phyloP scores from a whole-genome alignment of 805 yeast genomes.

The Starmerella apis region DNA sequence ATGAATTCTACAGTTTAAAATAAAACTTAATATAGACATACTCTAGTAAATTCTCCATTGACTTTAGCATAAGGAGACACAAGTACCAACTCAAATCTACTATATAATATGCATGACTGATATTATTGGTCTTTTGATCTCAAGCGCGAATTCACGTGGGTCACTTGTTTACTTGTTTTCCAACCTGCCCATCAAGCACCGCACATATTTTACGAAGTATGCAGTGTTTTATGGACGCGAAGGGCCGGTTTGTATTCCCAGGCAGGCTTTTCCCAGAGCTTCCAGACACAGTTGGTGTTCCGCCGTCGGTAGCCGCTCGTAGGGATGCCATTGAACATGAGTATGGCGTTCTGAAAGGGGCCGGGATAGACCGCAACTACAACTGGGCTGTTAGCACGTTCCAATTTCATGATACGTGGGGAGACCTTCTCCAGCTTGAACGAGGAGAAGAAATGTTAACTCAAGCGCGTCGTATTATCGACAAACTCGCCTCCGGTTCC shows the following conservation, averaged over 20 bases:
- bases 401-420: constrained; percentile 28
- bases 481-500: constrained; percentile 18
- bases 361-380: constrained; percentile 10
- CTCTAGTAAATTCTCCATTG: no score
- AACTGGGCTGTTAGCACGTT: constrained; percentile 30
- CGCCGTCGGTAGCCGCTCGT: constrained; percentile 15
- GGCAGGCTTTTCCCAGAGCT: constrained; percentile 29
- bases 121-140: not conserved
- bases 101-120: not conserved
- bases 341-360: not conserved
- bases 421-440: constrained; percentile 20
- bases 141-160: constrained; percentile 5
- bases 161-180: constrained; percentile 5
- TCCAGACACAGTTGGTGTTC: constrained; percentile 3
- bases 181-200: not conserved
- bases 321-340: constrained; percentile 8
- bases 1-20: no score
- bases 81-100: not conserved
- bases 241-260: constrained; percentile 28
- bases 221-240: constrained; percentile 25
- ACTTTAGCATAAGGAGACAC: not conserved
- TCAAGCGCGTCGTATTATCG: constrained; percentile 25
- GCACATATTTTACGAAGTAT: constrained; percentile 2
- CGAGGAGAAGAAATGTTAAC: constrained; percentile 16
- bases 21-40: no score